Evolutionary conservation across 2,329 filamentous ascomycete genomes (phyloP), one percentile per base, ranked within the genome.

Genomic region (Hymenoscyphus repandus): DNA sequence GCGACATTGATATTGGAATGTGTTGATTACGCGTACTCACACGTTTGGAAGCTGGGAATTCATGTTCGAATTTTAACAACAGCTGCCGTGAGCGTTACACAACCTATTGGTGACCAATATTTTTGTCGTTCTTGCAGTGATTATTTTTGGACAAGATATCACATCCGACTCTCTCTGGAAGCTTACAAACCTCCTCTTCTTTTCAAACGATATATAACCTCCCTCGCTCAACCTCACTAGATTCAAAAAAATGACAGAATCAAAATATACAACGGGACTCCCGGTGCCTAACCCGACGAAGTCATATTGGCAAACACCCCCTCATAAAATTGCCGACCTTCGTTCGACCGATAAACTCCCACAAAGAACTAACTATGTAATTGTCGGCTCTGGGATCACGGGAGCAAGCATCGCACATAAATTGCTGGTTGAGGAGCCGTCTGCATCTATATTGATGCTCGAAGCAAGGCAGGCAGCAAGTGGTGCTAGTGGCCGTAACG

Each of bases 401-500:
- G 55, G 57, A 13, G 45, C 55, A 6, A 41, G n/a, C 36, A 55
- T 58, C 17, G 53, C 53, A 5, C 47, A 55, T 41, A 61, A 60
- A 31, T 57, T 69, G 15, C 52, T 66, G 5, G 20, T 51, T 5
- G 53, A 58, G 20, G 51, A 62, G n/a, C 58, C 63, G 0, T 41
- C 54, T 6, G 51, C 63, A 0, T 49, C 50, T 6, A 58, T 66
- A 37, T 39, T 62, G 2, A 59, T 68, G 51, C 55, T 67, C 6
- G 64, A 67, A 50, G 64, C 62, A 5, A 65, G 63, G 56, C 61
- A 10, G 32, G 33, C 53, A 1, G 42, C 47, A 0, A 58, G 68
- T 1, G 51, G 55, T 67, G 38, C 18, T 34, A 69, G 66, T 3
- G 67, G 67, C 13, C 62, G 68, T 6, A 78, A 78, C 54, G 74